A percentile compares a stretch with the other conserved stretches of the same genome.
These are phyloP conservation scores for Aspergillus nanangensis DNA, from an alignment of 495 filamentous ascomycete genomes.

Conservation along the genomic window DNA sequence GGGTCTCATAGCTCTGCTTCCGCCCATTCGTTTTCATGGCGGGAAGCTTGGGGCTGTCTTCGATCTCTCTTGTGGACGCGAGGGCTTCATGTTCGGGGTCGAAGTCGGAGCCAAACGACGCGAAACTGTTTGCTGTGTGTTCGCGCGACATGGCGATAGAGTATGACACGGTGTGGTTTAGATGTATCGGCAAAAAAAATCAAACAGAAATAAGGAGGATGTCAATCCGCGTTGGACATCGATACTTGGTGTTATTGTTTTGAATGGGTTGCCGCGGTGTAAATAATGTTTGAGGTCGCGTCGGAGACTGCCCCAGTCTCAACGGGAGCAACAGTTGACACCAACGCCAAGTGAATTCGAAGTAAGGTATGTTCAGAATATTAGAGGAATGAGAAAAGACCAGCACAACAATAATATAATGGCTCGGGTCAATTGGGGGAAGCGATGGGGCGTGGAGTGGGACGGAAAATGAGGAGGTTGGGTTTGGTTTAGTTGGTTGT, in stretches of 20 bases:
- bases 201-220: no score
- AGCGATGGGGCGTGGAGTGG: no score
- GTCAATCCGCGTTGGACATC: neutral
- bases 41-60: constrained; percentile 34
- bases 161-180: constrained; percentile 6
- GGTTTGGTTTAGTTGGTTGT: constrained; percentile 22
- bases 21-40: constrained; percentile 27
- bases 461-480: constrained; percentile 14
- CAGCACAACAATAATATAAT: neutral
- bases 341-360: neutral
- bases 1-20: constrained; percentile 15
- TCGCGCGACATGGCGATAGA: constrained; percentile 30
- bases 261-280: neutral
- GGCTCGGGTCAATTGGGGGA: neutral
- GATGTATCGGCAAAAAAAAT: no score
- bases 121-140: constrained; percentile 22
- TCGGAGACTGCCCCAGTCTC: neutral
- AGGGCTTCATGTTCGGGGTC: constrained; percentile 50
- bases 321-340: neutral
- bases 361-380: no score
- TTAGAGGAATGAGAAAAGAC: no score
- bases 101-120: constrained; percentile 42
- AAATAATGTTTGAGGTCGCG: neutral
- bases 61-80: constrained; percentile 45
- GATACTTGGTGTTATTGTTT: neutral